Conservation (phyloP, 345 rosid genomes). For the Pistacia atlantica region DNA sequence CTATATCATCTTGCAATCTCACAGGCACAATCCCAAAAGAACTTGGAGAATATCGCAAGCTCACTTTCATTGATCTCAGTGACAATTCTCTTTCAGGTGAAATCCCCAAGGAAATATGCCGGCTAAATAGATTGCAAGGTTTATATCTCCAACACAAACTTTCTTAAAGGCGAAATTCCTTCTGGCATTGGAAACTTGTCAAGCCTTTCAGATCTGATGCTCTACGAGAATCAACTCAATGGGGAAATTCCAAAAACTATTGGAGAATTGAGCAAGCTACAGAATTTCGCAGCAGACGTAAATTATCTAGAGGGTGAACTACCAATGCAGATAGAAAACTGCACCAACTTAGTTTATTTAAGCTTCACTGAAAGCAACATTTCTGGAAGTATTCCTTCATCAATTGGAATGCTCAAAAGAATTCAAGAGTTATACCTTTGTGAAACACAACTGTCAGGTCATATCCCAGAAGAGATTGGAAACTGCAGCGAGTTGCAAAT, state of each 20-base stretch:
- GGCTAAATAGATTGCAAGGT: too few relatives aligned
- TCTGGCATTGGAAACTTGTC: too few relatives aligned
- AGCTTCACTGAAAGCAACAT: constrained; percentile 93
- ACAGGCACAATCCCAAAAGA: background rate
- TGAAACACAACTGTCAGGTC: constrained; percentile 39
- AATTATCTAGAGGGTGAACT: constrained; percentile 75
- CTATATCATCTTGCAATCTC: background rate
- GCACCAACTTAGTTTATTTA: constrained; percentile 68
- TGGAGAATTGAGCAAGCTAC: constrained; percentile 56
- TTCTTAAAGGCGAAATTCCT: background rate
- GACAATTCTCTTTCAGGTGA: too few relatives aligned
- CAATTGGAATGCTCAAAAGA: constrained; percentile 10
- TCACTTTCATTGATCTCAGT: too few relatives aligned
- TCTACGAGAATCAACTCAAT: constrained; percentile 77
- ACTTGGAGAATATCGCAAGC: too few relatives aligned
- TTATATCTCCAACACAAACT: constrained; percentile 5
- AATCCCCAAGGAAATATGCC: too few relatives aligned
- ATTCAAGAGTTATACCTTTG: too few relatives aligned
- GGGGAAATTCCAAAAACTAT: constrained; percentile 73
- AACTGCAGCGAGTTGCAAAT: constrained; percentile 81
- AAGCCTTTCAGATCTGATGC: constrained; percentile 33
- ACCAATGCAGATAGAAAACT: constrained; percentile 86
- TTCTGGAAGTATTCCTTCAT: constrained; percentile 74
- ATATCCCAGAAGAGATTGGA: constrained; percentile 79
- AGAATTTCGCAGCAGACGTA: constrained; percentile 77